Base-by-base conservation (phyloP, 2,329 filamentous ascomycete species). In the Hansfordia pulvinata region DNA sequence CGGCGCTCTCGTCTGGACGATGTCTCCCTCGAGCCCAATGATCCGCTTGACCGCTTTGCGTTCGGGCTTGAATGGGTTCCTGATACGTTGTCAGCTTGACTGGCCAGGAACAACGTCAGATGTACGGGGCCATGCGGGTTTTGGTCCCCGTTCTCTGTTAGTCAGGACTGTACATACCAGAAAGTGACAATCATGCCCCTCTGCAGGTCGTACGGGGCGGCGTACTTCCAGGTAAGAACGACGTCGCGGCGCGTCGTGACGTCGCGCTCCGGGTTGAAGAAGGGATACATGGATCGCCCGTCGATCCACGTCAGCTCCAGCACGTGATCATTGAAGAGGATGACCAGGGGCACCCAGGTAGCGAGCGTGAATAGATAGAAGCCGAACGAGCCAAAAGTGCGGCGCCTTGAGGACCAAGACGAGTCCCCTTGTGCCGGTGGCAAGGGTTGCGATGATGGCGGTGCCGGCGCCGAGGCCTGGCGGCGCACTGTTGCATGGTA, bases 41-140 rank as follows among this genome's bases (percentile, higher is more conserved):
- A 98, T 67, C 20, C 90, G 66, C 58, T 98, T 98, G 18, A 94
- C 70, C 0, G 72, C 72, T 21, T 76, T 58, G 13, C 67, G 60
- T 17, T 82, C 71, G 0, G 84, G 79, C 33, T 78, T 65, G 10
- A 64, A 54, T 1, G 86, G 85, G 25, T 72, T 82, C 46, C 79
- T 85, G 36, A 8, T 32, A 14, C 19, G 10, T 23, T 17, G 17
- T 38, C 23, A 40, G 35, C 25, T 27, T 15, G 25, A 16, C 16
- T 11, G 18, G 23, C 16, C 10, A 17, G 27, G 18, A 20, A 9
- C 11, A 10, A 20, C 6, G 16, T 15, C 22, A 15, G 26, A 14
- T 23, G 13, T 20, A 4, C 13, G 10, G 3, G 13, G n/a, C 14
- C 15, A 30, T 25, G 22, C 24, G 28, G 25, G 17, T 19, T n/a